phyloP scores from a whole-genome alignment of 768 basidiomycete genomes.

The Suillus brevipes region DNA sequence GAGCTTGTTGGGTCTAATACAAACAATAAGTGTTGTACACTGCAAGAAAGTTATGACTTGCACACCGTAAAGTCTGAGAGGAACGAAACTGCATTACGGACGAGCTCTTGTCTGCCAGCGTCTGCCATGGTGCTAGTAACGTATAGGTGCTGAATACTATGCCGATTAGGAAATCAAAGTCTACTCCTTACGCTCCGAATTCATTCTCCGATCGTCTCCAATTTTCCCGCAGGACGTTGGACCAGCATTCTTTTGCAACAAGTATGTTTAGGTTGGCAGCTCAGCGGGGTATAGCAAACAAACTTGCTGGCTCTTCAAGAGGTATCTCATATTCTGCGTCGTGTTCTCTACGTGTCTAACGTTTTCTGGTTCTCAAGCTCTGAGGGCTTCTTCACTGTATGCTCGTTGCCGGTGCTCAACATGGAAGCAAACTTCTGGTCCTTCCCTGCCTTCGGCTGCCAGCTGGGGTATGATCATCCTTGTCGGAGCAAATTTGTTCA shows the following conservation, averaged over 20 bases:
- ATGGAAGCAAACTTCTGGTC: conserved; percentile 9
- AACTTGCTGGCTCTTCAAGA: conserved; percentile 16
- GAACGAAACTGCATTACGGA: conserved; percentile 83
- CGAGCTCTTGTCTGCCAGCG: conserved; percentile 67
- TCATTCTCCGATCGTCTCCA: conserved; percentile 29
- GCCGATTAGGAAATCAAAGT: conserved; percentile 2
- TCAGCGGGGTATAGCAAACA: conserved; percentile 19
- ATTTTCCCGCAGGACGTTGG: conserved; percentile 15
- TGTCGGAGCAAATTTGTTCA: conserved; percentile 17
- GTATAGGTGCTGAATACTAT: not conserved
- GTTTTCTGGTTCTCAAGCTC: not conserved
- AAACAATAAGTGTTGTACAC: conserved; percentile 10
- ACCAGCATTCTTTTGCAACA: conserved; percentile 7
- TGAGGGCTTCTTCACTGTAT: conserved; percentile 13
- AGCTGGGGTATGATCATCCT: conserved; percentile 28
- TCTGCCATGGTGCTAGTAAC: conserved; percentile 39
- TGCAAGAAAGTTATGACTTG: not conserved
- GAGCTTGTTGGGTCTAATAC: conserved; percentile 68
- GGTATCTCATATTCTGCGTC: not conserved
- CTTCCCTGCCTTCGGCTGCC: conserved; percentile 10
- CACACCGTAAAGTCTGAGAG: conserved; percentile 80
- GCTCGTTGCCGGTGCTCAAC: conserved; percentile 19
- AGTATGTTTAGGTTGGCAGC: conserved; percentile 35
- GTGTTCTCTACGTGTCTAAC: not conserved
- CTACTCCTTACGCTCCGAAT: conserved; percentile 13